phyloP scores from a whole-genome alignment of 2,329 filamentous ascomycete species.

The Graphilbum fragrans region DNA sequence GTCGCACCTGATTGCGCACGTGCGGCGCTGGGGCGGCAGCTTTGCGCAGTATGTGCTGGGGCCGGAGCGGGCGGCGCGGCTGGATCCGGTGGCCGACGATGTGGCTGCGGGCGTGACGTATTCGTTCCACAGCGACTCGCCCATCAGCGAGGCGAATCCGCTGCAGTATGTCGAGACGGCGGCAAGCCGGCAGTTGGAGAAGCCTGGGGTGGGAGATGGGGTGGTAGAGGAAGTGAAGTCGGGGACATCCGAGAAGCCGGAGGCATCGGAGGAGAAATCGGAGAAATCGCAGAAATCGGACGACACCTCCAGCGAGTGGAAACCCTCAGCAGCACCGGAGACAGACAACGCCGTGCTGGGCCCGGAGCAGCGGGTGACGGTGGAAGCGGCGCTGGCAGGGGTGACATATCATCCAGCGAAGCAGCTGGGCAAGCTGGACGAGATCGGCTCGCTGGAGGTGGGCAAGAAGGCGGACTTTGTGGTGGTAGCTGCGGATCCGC shows the following conservation, averaged over 20 bases:
- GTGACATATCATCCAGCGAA: slow-evolving; percentile 6
- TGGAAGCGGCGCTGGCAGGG: slow-evolving; percentile 7
- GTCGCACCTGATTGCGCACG: slow-evolving; percentile 7
- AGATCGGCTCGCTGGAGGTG: slow-evolving; percentile 6
- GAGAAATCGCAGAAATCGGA: too few relatives aligned
- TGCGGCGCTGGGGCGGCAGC: slow-evolving; percentile 7
- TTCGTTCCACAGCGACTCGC: slow-evolving; percentile 10
- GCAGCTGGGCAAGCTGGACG: slow-evolving; percentile 5
- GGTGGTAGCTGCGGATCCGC: slow-evolving; percentile 5
- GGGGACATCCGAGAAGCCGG: too few relatives aligned
- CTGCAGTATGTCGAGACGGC: slow-evolving; percentile 9
- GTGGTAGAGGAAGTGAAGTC: too few relatives aligned
- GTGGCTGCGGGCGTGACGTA: slow-evolving; percentile 4
- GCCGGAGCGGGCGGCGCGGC: slow-evolving; percentile 1
- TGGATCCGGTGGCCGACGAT: slow-evolving; percentile 7
- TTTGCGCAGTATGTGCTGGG: slow-evolving; percentile 6
- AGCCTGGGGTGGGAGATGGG: too few relatives aligned
- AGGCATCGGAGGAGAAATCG: too few relatives aligned
- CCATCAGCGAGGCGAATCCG: slow-evolving; percentile 7
- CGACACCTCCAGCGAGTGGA: too few relatives aligned
- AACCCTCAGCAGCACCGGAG: too few relatives aligned
- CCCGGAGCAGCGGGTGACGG: slow-evolving; percentile 3
- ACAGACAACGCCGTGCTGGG: too few relatives aligned
- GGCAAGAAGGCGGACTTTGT: slow-evolving; percentile 9
- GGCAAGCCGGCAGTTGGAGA: slow-evolving; percentile 4